Base-by-base conservation (phyloP, 345 rosid genomes). In the Clausena lansium region DNA sequence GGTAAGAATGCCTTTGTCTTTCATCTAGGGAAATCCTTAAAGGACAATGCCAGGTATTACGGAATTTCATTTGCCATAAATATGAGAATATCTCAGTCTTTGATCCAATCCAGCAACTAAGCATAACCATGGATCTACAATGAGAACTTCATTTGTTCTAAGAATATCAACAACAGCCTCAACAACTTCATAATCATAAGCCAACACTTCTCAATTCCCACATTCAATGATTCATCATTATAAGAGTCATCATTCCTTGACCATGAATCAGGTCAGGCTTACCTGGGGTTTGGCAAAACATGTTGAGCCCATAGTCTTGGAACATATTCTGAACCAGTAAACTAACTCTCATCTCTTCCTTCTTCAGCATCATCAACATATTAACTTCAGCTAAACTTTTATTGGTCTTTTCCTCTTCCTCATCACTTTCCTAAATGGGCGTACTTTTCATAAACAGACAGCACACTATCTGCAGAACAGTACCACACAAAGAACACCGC, bases 51-150 rank as follows among this genome's bases (percentile, higher is more conserved):
- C 92, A 77, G 93, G 97, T 69, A 93, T 87, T 81, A 90, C 92
- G 19, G 94, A 89, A 87, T 93, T 93, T 79, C 92, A 86, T 83
- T 92, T 95, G 1, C 99, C 99, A 83, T 95, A 98, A 70, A 95
- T 89, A 86, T 93, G 95, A 68, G 92, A 92, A 82, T 93, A 93
- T 69, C 91, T 85, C 55, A 95, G 79, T 77, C 88, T 82, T 72
- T 90, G 71, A 79, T 93, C 96, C 73, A 91, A 86, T 73, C 98
- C 97, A 54, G 94, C 92, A 47, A 94, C 71, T 92, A 98, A 45
- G 90, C 94, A 78, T 95, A 93, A 36, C 85, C 86, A 81, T 94
- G 94, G 82, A 92, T 92, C 76, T 92, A 89, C 85, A 36, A 92
- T 94, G 57, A 94, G 95, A 77, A 94, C 95, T 83, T 91, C 92